phyloP scores from a whole-genome alignment of 1,284 basidiomycete species.

The Apiotrichum domesticum region DNA sequence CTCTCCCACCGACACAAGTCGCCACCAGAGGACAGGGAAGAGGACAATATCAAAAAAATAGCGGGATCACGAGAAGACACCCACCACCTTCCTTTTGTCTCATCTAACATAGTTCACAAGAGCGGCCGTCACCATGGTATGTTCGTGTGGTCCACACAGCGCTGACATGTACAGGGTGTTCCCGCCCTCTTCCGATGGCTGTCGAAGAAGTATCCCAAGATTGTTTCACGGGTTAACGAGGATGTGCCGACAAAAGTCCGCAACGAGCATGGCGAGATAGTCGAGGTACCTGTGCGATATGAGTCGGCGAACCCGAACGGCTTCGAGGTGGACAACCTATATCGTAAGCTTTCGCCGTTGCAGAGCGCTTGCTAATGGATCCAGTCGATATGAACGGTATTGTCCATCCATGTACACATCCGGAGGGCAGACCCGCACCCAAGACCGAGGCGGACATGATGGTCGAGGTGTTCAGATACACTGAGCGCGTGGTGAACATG shows the following conservation, averaged over 20 bases:
- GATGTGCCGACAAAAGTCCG: slow-evolving; percentile 65
- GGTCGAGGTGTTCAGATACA: slow-evolving; percentile 94
- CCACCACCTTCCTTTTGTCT: too few relatives aligned
- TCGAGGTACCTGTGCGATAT: slow-evolving; percentile 77
- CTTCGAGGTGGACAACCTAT: slow-evolving; percentile 90
- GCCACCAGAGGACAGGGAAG: too few relatives aligned
- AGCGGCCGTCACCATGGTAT: not conserved
- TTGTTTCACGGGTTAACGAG: slow-evolving; percentile 74
- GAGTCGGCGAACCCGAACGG: slow-evolving; percentile 88
- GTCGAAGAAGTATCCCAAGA: slow-evolving; percentile 95
- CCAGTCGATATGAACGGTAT: slow-evolving; percentile 52
- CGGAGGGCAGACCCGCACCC: slow-evolving; percentile 89
- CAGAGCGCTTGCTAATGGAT: not conserved
- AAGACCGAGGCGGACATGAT: slow-evolving; percentile 99
- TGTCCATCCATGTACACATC: slow-evolving; percentile 97
- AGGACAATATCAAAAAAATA: too few relatives aligned
- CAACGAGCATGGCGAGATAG: slow-evolving; percentile 56
- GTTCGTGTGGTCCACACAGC: not conserved
- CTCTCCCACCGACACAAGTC: too few relatives aligned
- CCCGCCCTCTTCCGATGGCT: slow-evolving; percentile 88
- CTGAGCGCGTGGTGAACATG: slow-evolving; percentile 97
- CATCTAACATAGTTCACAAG: too few relatives aligned
- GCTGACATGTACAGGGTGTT: slow-evolving; percentile 58
- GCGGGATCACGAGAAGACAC: too few relatives aligned
- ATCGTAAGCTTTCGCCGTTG: slow-evolving; percentile 56